Conservation (phyloP, 495 filamentous ascomycete species). For the Geopyxis carbonaria region DNA sequence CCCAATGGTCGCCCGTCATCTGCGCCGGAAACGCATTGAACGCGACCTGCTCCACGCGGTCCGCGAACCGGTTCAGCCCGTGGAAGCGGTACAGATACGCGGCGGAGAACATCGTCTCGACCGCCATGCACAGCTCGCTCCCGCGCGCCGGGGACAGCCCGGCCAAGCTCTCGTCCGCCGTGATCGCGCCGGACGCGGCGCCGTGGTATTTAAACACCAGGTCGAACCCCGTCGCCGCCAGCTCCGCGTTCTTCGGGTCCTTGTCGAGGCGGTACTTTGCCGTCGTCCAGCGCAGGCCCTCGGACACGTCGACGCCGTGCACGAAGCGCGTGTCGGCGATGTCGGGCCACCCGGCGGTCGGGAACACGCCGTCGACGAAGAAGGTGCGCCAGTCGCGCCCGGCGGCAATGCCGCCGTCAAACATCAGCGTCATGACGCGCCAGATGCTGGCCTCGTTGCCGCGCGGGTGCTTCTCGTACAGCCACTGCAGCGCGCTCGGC, state of each 20-base stretch:
- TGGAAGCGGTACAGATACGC: slow-evolving; percentile 30
- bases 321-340: slow-evolving; percentile 4
- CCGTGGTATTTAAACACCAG: slow-evolving; percentile 2
- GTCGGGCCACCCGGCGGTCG: slow-evolving; percentile 2
- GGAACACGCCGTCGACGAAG: slow-evolving; percentile 7
- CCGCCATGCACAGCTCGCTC: slow-evolving; percentile 29
- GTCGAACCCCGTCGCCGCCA: neutral
- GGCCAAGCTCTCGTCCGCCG: slow-evolving; percentile 4
- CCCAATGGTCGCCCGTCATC: slow-evolving; percentile 28
- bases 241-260: neutral
- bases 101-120: slow-evolving; percentile 32
- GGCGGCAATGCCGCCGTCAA: slow-evolving; percentile 1
- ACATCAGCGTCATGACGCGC: slow-evolving; percentile 5
- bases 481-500: slow-evolving; percentile 6
- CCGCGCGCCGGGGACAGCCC: slow-evolving; percentile 3
- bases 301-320: slow-evolving; percentile 5
- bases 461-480: slow-evolving; percentile 4
- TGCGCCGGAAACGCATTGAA: slow-evolving; percentile 26
- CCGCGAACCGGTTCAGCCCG: slow-evolving; percentile 12
- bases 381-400: slow-evolving; percentile 6
- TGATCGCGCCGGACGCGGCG: slow-evolving; percentile 5
- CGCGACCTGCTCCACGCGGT: slow-evolving; percentile 29
- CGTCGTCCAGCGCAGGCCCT: slow-evolving; percentile 5
- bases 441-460: slow-evolving; percentile 4
- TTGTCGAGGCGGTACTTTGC: slow-evolving; percentile 4